Base-by-base conservation (phyloP, 768 basidiomycete species). In the Suillus americanus region DNA sequence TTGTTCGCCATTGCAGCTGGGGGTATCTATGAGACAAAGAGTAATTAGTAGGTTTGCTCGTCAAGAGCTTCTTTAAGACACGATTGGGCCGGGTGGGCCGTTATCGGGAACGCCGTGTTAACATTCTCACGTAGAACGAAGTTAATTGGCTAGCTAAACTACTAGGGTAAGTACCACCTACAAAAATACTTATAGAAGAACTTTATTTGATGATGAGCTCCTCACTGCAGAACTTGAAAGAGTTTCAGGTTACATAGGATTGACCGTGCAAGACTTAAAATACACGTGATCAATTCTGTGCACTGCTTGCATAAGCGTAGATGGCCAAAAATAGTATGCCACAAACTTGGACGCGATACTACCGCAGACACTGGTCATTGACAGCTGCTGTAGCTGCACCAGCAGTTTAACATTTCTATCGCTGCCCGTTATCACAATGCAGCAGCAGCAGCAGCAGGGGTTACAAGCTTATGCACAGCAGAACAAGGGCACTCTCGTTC, bases 401-500 rank as follows among this genome's bases (percentile, higher is more conserved):
- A 59, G 57, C 38, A 40, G 37, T 40, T 59, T 3, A 20, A 33
- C 43, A 48, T 37, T 43, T 54, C 50, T 57, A 48, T 41, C 63
- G 62, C 64, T 40, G 28, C 10, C 61, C 33, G 56, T 59, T 57
- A 63, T 56, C 63, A 68, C 30, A 59, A 77, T 75, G 74, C 80
- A 78, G 68, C 33, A 35, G 35, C 80, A 35, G 35, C 80, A 78
- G 67, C 81, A 82, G 65, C 84, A 85, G 73, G 80, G 78, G 46
- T 80, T 79, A 64, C 82, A 83, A 72, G 78, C 79, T 23, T 82
- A 82, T 75, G 71, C 63, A 13, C 56, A 65, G 25, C 68, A 72
- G 28, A 84, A 84, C 75, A 88, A 90, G 74, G 90, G 89, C 35
- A 90, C 91, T 2, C 81, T 93, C 18, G 77, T 85, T 45, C 85